Evolutionary conservation across 2,329 filamentous ascomycete species (phyloP), one percentile per base, ranked within the genome.

Genomic region (Epichloe hybrida): DNA sequence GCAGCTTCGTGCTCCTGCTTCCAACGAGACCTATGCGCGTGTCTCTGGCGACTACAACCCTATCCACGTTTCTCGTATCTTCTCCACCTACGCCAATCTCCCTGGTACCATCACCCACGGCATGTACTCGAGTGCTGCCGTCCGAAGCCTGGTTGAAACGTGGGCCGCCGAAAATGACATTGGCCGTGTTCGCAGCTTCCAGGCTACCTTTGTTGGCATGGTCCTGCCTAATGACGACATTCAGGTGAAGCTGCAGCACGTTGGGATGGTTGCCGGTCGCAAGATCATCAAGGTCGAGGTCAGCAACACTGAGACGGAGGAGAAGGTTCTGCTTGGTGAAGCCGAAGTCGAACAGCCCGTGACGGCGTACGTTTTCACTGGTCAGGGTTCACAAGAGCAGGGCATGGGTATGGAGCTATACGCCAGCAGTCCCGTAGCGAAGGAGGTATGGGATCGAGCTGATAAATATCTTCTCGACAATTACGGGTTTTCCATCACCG

Each of bases 341-440:
- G 93, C 93, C 27, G 93, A 98, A 69, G 88, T 98, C 52, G 93
- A 98, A 70, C 93, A 98, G 67, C 94, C 94, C 7, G 88, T 93
- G 36, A 95, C 91, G 2, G 84, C 93, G 5, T 98, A 98, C 62
- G 88, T 98, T 59, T 98, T 98, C 70, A 98, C 94, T 56, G 93
- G 93, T 51, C 93, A 98, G 69, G 93, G 93, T 61, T 96, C 90
- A 48, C 94, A 98, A 69, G 93, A 98, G 69, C 93, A 98, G 69
- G 93, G 93, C 55, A 98, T 98, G 93, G 93, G 93, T 70, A 98
- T 98, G 93, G 93, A 97, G 63, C 77, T 98, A 48, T 98, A 98
- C 67, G 85, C 78, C 62, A 95, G 84, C 76, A 97, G 93, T 66
- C 75, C 84, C 39, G 93, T 98, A 20, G 94, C 93, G 55, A 90